Evolutionary conservation across 2,329 filamentous ascomycete genomes (phyloP).

Genomic region (Fusarium pseudocircinatum): DNA sequence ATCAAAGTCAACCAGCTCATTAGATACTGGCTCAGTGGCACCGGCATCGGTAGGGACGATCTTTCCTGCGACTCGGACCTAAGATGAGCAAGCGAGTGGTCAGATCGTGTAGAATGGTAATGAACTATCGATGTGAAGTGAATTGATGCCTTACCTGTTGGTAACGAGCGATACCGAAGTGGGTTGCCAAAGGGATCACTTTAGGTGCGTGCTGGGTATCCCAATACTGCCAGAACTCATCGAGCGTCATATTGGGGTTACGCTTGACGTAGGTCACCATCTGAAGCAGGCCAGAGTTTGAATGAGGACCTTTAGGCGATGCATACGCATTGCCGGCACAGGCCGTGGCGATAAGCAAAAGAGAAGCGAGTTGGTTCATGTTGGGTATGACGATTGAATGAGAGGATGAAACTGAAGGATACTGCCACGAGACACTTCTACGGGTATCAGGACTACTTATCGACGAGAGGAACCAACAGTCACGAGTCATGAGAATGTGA

Average conservation of each 20-base stretch:
- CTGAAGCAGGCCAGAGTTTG: constrained; percentile 46
- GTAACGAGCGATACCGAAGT: constrained; percentile 44
- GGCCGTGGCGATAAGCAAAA: background rate
- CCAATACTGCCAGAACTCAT: constrained; percentile 46
- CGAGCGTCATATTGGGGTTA: constrained; percentile 34
- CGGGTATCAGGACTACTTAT: background rate
- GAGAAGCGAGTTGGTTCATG: background rate
- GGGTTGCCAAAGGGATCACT: constrained; percentile 39
- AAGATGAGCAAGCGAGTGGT: no score
- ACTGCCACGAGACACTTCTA: no score
- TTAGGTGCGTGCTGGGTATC: constrained; percentile 45
- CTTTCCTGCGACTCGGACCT: constrained; percentile 15
- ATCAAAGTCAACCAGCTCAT: constrained; percentile 41
- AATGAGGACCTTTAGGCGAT: constrained; percentile 36
- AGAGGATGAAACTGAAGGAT: no score
- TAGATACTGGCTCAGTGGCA: constrained; percentile 23
- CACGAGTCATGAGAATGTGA: background rate
- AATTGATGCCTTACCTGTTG: constrained; percentile 28
- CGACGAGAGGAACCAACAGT: fast-evolving
- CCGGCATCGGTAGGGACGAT: constrained; percentile 39
- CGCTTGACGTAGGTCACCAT: constrained; percentile 47
- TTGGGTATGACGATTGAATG: background rate
- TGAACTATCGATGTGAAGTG: no score
- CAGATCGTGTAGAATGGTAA: no score
- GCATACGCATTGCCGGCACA: background rate